Conservation (phyloP, 1,284 basidiomycete species). For the Sporisorium iseilematis-ciliati region DNA sequence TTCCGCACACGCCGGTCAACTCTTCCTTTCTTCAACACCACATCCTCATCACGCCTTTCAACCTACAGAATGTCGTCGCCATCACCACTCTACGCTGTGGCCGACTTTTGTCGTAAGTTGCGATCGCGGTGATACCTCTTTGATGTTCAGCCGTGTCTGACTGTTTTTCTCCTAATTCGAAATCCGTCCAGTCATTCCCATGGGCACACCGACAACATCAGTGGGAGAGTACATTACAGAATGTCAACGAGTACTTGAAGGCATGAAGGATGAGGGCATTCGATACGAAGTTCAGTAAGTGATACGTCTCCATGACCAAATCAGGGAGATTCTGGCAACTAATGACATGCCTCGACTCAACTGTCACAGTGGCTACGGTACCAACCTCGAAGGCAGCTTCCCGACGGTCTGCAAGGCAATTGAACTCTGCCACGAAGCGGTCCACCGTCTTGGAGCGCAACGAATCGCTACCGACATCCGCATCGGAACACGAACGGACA, state of each 20-base stretch:
- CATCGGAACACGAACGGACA: conserved; percentile 65
- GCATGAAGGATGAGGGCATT: conserved; percentile 59
- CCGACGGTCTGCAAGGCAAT: conserved; percentile 61
- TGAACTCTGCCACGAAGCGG: conserved; percentile 65
- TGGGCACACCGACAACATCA: conserved; percentile 65
- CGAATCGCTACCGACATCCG: conserved; percentile 69
- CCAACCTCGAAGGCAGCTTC: conserved; percentile 67
- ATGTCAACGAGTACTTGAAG: conserved; percentile 65
- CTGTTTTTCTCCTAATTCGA: neutral
- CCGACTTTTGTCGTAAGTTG: conserved; percentile 62
- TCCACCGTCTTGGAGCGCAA: conserved; percentile 65
- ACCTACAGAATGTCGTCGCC: conserved; percentile 10
- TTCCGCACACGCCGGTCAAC: neutral
- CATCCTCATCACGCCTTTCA: neutral
- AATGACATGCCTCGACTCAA: too few species aligned
- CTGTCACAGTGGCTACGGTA: conserved; percentile 66
- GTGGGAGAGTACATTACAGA: conserved; percentile 68
- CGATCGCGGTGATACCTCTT: too few species aligned
- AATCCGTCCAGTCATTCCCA: conserved; percentile 60
- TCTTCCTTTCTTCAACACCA: neutral
- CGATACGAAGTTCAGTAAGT: conserved; percentile 65
- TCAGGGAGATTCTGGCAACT: too few species aligned
- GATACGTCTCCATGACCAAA: too few species aligned
- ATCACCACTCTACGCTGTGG: conserved; percentile 47
- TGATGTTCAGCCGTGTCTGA: neutral